Evolutionary conservation across 2,329 filamentous ascomycete species (phyloP).

Genomic region (Periconia digitata): DNA sequence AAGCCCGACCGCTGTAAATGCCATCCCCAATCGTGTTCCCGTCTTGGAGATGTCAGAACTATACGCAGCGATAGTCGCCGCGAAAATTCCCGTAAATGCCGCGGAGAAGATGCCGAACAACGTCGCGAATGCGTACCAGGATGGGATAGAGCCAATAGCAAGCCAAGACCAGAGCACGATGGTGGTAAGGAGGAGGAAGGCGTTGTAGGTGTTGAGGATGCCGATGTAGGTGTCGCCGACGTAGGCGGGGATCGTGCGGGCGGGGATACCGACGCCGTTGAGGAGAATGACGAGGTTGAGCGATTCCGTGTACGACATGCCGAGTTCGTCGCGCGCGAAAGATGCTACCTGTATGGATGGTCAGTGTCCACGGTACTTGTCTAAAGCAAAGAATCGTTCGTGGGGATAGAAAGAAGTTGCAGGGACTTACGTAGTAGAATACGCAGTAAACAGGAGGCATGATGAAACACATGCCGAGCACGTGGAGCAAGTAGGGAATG

Average conservation of each 20-base stretch:
- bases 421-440: constrained; percentile 59
- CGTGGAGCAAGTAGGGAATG: constrained; percentile 55
- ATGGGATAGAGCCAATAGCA: constrained; percentile 51
- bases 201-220: constrained; percentile 62
- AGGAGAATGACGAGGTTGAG: constrained; percentile 59
- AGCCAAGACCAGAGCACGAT: constrained; percentile 60
- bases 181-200: constrained; percentile 48
- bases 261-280: constrained; percentile 58
- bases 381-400: no score
- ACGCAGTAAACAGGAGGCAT: constrained; percentile 60
- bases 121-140: constrained; percentile 63
- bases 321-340: constrained; percentile 5
- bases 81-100: constrained; percentile 37
- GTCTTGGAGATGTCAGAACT: constrained; percentile 28
- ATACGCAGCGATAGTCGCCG: constrained; percentile 45
- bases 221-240: constrained; percentile 59
- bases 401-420: no score
- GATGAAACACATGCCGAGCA: constrained; percentile 47
- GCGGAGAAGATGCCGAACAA: constrained; percentile 66
- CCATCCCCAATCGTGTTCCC: constrained; percentile 56
- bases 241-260: constrained; percentile 56
- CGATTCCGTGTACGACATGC: constrained; percentile 53
- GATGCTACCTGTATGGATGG: background rate
- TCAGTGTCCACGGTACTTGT: no score
- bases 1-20: constrained; percentile 53